Evolutionary conservation across 495 filamentous ascomycete genomes (phyloP).

Genomic region (Beverwykella pulmonaria): DNA sequence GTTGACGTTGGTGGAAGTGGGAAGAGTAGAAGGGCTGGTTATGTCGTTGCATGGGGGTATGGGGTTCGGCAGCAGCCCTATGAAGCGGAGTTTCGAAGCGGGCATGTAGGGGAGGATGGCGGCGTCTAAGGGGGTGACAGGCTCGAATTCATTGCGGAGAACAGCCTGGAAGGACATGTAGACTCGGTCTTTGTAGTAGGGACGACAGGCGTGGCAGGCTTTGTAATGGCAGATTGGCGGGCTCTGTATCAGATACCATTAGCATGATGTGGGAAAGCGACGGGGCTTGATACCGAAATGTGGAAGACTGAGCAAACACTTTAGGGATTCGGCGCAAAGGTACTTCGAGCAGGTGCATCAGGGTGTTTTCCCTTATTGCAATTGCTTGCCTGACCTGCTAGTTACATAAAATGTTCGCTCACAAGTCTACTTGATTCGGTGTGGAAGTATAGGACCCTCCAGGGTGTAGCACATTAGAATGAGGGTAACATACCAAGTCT

Average conservation of each 20-base stretch:
- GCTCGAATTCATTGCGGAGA: slow-evolving; percentile 28
- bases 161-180: slow-evolving; percentile 45
- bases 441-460: neutral
- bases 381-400: too few species aligned
- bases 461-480: neutral
- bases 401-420: too few species aligned
- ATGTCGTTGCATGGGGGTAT: neutral
- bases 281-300: too few species aligned
- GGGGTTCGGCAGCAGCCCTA: slow-evolving; percentile 31
- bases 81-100: slow-evolving; percentile 31
- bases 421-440: too few species aligned
- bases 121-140: slow-evolving; percentile 38
- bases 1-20: neutral
- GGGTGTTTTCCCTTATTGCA: too few species aligned
- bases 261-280: neutral
- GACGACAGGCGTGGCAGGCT: slow-evolving; percentile 46
- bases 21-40: slow-evolving; percentile 2
- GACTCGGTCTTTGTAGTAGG: slow-evolving; percentile 45
- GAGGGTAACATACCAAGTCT: slow-evolving; percentile 1
- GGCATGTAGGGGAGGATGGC: slow-evolving; percentile 34
- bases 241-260: neutral
- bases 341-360: too few species aligned
- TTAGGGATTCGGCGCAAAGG: too few species aligned
- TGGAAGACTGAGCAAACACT: too few species aligned
- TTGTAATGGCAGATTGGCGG: slow-evolving; percentile 37